Conservation (phyloP, 179 eudicot species). For the Drosera spatulata region DNA sequence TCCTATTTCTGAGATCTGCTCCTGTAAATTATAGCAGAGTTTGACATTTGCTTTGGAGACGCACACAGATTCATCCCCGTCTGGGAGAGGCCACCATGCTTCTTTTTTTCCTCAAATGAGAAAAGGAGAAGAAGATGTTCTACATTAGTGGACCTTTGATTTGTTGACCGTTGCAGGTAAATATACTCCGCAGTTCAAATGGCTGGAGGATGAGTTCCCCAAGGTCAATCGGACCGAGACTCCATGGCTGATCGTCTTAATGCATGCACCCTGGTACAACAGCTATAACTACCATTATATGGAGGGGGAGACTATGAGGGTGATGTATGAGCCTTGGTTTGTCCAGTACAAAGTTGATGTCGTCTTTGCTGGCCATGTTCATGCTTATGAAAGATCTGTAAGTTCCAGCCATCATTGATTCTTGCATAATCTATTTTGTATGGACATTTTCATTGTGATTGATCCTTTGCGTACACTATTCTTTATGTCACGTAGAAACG, state of each 20-base stretch:
- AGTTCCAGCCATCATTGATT: neutral
- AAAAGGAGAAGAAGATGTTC: no score
- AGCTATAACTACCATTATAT: constrained; percentile 4
- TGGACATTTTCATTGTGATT: neutral
- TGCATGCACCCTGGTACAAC: constrained; percentile 3
- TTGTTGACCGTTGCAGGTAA: neutral
- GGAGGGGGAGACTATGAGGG: neutral
- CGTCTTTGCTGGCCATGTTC: neutral
- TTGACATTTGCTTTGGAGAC: no score
- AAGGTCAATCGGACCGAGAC: constrained; percentile 4
- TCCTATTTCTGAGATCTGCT: neutral
- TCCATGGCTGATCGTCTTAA: constrained; percentile 4
- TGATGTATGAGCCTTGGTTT: constrained; percentile 4
- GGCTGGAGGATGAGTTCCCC: neutral
- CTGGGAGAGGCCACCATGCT: no score
- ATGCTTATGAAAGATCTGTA: constrained; percentile 7
- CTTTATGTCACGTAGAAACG: neutral
- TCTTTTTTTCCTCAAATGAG: no score
- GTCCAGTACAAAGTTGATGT: constrained; percentile 3
- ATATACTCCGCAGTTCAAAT: constrained; percentile 3
- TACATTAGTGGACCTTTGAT: neutral
- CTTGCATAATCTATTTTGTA: neutral
- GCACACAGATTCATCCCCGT: no score
- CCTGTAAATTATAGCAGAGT: neutral
- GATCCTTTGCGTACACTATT: neutral